Evolutionary conservation across 2,329 filamentous ascomycete species (phyloP).

Genomic region (Pseudogymnoascus destructans): DNA sequence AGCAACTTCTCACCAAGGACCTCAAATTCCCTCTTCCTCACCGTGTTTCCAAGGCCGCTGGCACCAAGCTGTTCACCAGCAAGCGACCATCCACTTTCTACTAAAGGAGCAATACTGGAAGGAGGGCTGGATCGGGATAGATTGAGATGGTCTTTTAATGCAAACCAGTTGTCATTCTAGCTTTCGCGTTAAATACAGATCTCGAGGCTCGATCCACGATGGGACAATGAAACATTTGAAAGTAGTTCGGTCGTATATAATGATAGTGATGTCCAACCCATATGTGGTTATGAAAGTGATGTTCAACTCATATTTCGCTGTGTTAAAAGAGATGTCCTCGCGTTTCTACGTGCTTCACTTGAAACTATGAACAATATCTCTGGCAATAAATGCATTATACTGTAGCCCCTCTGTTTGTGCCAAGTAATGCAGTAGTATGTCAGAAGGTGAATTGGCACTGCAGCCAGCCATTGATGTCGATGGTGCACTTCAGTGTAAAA

Average conservation of each 20-base stretch:
- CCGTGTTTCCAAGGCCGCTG: constrained; percentile 70
- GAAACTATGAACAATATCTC: not conserved
- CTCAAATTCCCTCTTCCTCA: constrained; percentile 98
- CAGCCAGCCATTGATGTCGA: not conserved
- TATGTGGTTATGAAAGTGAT: not conserved
- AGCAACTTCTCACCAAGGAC: constrained; percentile 89
- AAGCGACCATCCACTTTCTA: constrained; percentile 95
- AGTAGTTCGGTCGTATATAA: not conserved
- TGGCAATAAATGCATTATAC: not conserved
- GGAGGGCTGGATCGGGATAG: constrained; percentile 17
- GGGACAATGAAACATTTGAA: constrained; percentile 9
- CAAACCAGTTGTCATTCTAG: constrained; percentile 26
- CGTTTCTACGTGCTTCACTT: not conserved
- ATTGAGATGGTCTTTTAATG: constrained; percentile 24
- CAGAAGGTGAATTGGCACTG: not conserved
- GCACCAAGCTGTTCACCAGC: constrained; percentile 85
- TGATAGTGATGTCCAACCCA: not conserved
- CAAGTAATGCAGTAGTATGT: not conserved
- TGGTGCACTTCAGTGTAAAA: not conserved
- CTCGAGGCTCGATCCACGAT: constrained; percentile 9
- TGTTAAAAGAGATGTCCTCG: not conserved
- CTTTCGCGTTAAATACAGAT: constrained; percentile 14
- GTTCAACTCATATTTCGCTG: not conserved
- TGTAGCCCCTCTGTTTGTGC: not conserved
- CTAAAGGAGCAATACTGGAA: constrained; percentile 44